These are phyloP conservation scores for Echium plantagineum DNA, from an alignment of 257 asterid genomes.

Conservation along the genomic window DNA sequence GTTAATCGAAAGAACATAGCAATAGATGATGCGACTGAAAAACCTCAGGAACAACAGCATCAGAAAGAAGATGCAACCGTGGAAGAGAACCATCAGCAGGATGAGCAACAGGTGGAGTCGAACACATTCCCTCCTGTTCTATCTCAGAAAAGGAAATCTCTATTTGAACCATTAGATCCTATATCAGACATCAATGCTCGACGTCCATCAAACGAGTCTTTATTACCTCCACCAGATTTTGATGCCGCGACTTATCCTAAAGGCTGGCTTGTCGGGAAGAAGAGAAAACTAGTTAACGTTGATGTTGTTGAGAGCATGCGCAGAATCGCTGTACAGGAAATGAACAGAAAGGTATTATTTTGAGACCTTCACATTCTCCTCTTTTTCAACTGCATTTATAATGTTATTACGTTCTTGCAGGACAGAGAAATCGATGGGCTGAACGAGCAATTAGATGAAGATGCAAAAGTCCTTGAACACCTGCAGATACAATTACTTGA, in stretches of 20 bases:
- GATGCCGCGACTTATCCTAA: constrained; percentile 72
- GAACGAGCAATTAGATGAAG: constrained; percentile 86
- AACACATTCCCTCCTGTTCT: constrained; percentile 29
- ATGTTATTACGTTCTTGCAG: constrained; percentile 23
- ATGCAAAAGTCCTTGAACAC: constrained; percentile 73
- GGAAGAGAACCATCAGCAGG: constrained; percentile 23
- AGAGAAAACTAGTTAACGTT: constrained; percentile 86
- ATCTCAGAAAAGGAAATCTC: constrained; percentile 77
- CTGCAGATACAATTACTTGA: constrained; percentile 85
- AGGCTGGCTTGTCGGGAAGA: constrained; percentile 96
- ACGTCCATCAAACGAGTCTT: constrained; percentile 56
- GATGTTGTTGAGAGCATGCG: constrained; percentile 98
- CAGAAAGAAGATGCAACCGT: constrained; percentile 15
- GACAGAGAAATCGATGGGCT: constrained; percentile 90
- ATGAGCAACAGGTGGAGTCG: constrained; percentile 36
- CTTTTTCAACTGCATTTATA: not conserved
- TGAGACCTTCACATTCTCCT: not conserved
- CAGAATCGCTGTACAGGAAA: constrained; percentile 87
- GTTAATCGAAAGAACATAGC: constrained; percentile 26
- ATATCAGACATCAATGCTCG: constrained; percentile 26
- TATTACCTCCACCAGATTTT: constrained; percentile 93
- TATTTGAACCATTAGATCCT: constrained; percentile 78
- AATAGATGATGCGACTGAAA: constrained; percentile 12
- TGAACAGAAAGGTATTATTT: constrained; percentile 75
- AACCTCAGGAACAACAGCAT: constrained; percentile 13